A percentile compares a stretch with the other conserved stretches of the same genome.
phyloP scores from a whole-genome alignment of 2,329 filamentous ascomycete genomes.

The Beauveria sp. region DNA sequence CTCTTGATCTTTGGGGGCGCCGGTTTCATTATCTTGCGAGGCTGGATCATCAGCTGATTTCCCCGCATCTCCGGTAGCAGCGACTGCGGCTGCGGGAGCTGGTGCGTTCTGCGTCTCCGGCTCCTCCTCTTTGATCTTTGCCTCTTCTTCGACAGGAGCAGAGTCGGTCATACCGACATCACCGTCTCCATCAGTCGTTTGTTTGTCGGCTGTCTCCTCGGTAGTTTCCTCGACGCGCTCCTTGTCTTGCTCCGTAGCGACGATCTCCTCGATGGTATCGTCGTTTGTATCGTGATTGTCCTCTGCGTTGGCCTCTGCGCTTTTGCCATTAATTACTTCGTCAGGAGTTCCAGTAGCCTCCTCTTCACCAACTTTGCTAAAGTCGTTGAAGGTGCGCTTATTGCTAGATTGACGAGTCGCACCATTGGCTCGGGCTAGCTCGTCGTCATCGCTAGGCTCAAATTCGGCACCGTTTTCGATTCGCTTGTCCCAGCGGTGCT shows the following conservation, averaged over 20 bases:
- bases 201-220: slow-evolving; percentile 18
- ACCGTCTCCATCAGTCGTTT: slow-evolving; percentile 38
- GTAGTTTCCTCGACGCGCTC: slow-evolving; percentile 16
- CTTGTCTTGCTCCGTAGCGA: slow-evolving; percentile 21
- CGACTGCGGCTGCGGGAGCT: slow-evolving; percentile 9
- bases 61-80: slow-evolving; percentile 15
- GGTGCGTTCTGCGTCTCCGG: slow-evolving; percentile 23
- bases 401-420: slow-evolving; percentile 46
- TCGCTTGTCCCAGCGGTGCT: slow-evolving; percentile 74
- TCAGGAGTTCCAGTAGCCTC: slow-evolving; percentile 31
- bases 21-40: not conserved
- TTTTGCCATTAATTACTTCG: slow-evolving; percentile 25
- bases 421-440: slow-evolving; percentile 66
- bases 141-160: slow-evolving; percentile 21
- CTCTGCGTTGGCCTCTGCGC: slow-evolving; percentile 21
- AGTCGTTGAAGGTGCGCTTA: slow-evolving; percentile 46
- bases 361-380: slow-evolving; percentile 34
- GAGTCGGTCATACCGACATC: slow-evolving; percentile 44
- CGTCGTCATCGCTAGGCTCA: slow-evolving; percentile 84
- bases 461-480: slow-evolving; percentile 72
- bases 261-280: slow-evolving; percentile 38
- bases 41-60: slow-evolving; percentile 14
- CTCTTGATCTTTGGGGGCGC: slow-evolving; percentile 1
- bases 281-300: slow-evolving; percentile 30
- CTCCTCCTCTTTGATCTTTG: slow-evolving; percentile 34